Evolutionary conservation across 2,329 filamentous ascomycete species (phyloP).

Genomic region (Pezicula carpinea): DNA sequence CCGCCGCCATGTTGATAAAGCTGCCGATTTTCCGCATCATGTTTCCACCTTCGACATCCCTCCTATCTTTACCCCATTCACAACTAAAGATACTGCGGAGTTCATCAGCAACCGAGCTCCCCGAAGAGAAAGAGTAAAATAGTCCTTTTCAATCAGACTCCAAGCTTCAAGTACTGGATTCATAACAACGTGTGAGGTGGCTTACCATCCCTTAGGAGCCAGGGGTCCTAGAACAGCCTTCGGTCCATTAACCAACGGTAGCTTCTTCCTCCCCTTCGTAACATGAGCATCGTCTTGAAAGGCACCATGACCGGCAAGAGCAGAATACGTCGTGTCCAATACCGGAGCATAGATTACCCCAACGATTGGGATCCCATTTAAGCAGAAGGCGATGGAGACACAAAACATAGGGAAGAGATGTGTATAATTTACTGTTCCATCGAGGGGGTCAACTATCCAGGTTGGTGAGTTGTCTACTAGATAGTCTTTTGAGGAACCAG

Average conservation of each 20-base stretch:
- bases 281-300: slow-evolving; percentile 37
- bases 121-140: no score
- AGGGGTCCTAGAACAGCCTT: slow-evolving; percentile 57
- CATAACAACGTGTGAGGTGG: no score
- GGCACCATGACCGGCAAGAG: slow-evolving; percentile 60
- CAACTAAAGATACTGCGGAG: slow-evolving; percentile 57
- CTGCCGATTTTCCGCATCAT: slow-evolving; percentile 68
- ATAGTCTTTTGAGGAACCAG: slow-evolving; percentile 62
- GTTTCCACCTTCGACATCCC: slow-evolving; percentile 62
- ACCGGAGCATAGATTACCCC: slow-evolving; percentile 72
- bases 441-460: slow-evolving; percentile 74
- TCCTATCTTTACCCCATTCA: slow-evolving; percentile 76
- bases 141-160: no score
- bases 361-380: slow-evolving; percentile 55
- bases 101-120: no score
- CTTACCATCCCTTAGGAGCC: slow-evolving; percentile 55
- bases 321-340: slow-evolving; percentile 63
- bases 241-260: slow-evolving; percentile 61
- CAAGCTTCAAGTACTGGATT: no score
- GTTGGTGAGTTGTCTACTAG: slow-evolving; percentile 60
- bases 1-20: slow-evolving; percentile 70
- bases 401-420: slow-evolving; percentile 80
- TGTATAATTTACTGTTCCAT: slow-evolving; percentile 76
- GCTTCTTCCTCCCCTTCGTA: slow-evolving; percentile 46
- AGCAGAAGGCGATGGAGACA: slow-evolving; percentile 67